phyloP scores from a whole-genome alignment of 2,329 filamentous ascomycete genomes.

The Arthrocladium fulminans region DNA sequence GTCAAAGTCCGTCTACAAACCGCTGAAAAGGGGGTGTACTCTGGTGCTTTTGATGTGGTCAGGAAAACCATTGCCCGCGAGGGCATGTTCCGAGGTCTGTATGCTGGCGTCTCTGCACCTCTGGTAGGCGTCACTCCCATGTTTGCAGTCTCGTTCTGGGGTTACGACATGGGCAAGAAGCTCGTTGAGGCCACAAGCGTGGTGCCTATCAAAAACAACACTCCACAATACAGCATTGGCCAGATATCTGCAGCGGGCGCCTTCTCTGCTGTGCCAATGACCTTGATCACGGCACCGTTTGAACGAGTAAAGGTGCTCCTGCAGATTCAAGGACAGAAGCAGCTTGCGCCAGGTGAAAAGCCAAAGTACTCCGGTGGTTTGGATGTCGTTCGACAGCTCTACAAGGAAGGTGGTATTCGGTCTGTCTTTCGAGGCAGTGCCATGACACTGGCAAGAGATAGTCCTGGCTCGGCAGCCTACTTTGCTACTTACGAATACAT shows the following conservation, averaged over 20 bases:
- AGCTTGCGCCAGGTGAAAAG: conserved; percentile 77
- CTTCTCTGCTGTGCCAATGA: conserved; percentile 97
- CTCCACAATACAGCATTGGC: conserved; percentile 62
- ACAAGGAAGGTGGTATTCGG: conserved; percentile 78
- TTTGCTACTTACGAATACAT: conserved; percentile 96
- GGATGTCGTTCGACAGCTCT: conserved; percentile 89
- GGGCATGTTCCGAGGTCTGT: conserved; percentile 68
- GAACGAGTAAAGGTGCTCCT: conserved; percentile 98
- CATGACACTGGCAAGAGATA: conserved; percentile 89
- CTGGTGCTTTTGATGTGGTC: conserved; percentile 82
- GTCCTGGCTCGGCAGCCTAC: conserved; percentile 86
- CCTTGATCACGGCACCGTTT: conserved; percentile 94
- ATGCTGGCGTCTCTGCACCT: conserved; percentile 93
- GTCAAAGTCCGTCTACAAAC: conserved; percentile 98
- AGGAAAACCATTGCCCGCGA: conserved; percentile 79
- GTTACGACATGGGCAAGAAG: conserved; percentile 90
- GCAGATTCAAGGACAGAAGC: conserved; percentile 90
- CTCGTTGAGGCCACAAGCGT: conserved; percentile 63
- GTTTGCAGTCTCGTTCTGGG: conserved; percentile 71
- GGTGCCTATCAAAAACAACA: conserved; percentile 52
- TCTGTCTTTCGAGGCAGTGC: conserved; percentile 85
- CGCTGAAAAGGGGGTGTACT: conserved; percentile 87
- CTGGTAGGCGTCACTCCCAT: conserved; percentile 94
- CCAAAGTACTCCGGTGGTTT: conserved; percentile 78
- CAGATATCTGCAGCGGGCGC: conserved; percentile 90